A percentile compares a stretch with the other conserved stretches of the same genome.
phyloP scores from a whole-genome alignment of 164 flowering plant species.

The Piper longum region DNA sequence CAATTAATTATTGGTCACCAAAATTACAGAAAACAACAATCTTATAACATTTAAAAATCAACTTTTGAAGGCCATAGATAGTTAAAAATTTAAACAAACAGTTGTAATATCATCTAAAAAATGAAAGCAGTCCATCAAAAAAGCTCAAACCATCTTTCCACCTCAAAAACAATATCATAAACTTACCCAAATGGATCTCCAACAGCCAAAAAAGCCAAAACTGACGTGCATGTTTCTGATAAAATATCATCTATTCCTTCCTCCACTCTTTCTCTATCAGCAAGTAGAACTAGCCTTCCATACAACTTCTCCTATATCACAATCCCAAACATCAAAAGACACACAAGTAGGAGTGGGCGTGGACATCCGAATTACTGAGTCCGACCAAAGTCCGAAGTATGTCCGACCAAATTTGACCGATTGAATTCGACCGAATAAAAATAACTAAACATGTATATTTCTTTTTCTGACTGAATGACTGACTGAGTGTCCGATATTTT shows the following conservation, averaged over 20 bases:
- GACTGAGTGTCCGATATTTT: too few relatives aligned
- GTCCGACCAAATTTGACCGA: too few relatives aligned
- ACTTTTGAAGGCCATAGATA: neutral
- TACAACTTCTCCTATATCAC: slow-evolving; percentile 51
- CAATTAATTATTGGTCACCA: neutral
- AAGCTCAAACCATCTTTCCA: too few relatives aligned
- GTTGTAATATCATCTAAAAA: neutral
- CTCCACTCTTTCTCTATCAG: slow-evolving; percentile 90
- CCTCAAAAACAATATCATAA: too few relatives aligned
- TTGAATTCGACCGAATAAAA: too few relatives aligned
- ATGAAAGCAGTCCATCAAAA: too few relatives aligned
- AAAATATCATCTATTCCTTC: slow-evolving; percentile 64
- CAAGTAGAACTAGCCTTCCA: slow-evolving; percentile 50
- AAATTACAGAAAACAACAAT: neutral
- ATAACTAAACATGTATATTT: too few relatives aligned
- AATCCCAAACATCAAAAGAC: too few relatives aligned
- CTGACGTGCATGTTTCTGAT: slow-evolving; percentile 35
- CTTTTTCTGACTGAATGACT: too few relatives aligned
- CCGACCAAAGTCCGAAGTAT: too few relatives aligned
- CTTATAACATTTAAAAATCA: neutral
- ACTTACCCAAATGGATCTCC: slow-evolving; percentile 94
- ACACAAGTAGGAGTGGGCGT: too few relatives aligned
- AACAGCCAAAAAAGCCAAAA: slow-evolving; percentile 84
- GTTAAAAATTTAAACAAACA: neutral
- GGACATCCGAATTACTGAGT: too few relatives aligned